Evolutionary conservation across 2,329 filamentous ascomycete species (phyloP).

Genomic region (Hirsutella thompsonii): DNA sequence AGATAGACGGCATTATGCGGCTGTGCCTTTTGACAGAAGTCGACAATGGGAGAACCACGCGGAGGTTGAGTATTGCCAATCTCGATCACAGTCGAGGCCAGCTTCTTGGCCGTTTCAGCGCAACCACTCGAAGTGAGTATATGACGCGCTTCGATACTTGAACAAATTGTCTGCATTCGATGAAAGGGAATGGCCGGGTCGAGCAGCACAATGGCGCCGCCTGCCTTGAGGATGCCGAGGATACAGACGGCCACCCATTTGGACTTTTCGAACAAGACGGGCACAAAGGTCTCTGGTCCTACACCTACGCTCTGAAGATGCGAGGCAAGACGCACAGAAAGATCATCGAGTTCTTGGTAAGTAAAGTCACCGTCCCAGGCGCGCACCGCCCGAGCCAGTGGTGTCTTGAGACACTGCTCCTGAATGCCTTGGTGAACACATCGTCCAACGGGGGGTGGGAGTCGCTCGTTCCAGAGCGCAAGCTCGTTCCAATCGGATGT

Average conservation of each 20-base stretch:
- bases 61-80: neutral
- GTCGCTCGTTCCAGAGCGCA: constrained; percentile 12
- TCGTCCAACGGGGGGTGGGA: constrained; percentile 4
- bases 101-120: neutral
- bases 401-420: constrained; percentile 16
- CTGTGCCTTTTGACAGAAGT: neutral
- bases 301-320: constrained; percentile 2
- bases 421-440: constrained; percentile 30
- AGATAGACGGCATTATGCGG: constrained; percentile 1
- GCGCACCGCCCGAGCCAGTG: constrained; percentile 22
- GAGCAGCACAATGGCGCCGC: constrained; percentile 16
- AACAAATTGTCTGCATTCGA: constrained; percentile 1
- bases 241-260: constrained; percentile 18
- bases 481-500: constrained; percentile 1
- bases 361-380: constrained; percentile 32
- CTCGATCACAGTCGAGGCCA: neutral
- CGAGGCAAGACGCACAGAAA: constrained; percentile 4
- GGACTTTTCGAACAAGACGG: constrained; percentile 23
- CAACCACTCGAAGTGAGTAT: neutral
- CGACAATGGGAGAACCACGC: too few species aligned
- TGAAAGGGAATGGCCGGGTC: constrained; percentile 14
- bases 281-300: constrained; percentile 8
- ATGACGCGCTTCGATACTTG: neutral
- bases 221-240: constrained; percentile 20
- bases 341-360: constrained; percentile 20